Evolutionary conservation across 2,329 filamentous ascomycete species (phyloP).

Genomic region (Fusarium odoratissimum): DNA sequence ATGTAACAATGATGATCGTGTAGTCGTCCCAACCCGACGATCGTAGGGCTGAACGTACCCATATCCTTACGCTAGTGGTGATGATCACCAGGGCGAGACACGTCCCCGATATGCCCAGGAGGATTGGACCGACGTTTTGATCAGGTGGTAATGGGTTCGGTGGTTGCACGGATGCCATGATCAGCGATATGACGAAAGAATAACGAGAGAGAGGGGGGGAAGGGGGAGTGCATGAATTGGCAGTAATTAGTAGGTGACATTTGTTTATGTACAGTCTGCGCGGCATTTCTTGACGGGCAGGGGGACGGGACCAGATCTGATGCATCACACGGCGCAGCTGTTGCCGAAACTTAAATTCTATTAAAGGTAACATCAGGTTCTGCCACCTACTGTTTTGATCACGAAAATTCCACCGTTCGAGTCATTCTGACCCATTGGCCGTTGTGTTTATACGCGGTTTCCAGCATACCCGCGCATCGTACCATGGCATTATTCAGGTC

Average conservation of each 20-base stretch:
- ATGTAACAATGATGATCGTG: conserved; percentile 47
- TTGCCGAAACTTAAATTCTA: neutral
- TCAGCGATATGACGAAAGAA: neutral
- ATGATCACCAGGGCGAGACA: conserved; percentile 48
- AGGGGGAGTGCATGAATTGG: neutral
- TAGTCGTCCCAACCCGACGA: conserved; percentile 54
- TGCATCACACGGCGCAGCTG: neutral
- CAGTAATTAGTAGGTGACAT: neutral
- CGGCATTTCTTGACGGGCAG: neutral
- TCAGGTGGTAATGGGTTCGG: conserved; percentile 51
- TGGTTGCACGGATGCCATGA: conserved; percentile 28
- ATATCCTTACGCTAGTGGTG: conserved; percentile 49
- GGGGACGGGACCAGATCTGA: neutral
- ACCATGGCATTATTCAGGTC: neutral
- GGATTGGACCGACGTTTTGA: conserved; percentile 48
- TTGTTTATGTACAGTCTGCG: neutral
- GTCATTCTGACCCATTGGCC: neutral
- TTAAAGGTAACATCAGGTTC: neutral
- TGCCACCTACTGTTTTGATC: neutral
- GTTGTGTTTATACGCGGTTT: neutral
- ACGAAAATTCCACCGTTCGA: neutral
- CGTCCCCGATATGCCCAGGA: conserved; percentile 49
- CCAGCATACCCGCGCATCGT: neutral
- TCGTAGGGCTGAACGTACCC: conserved; percentile 46
- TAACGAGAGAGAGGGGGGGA: neutral